These are phyloP conservation scores for Drechslera avenae DNA, from an alignment of 2,329 filamentous ascomycete species.

Conservation along the genomic window DNA sequence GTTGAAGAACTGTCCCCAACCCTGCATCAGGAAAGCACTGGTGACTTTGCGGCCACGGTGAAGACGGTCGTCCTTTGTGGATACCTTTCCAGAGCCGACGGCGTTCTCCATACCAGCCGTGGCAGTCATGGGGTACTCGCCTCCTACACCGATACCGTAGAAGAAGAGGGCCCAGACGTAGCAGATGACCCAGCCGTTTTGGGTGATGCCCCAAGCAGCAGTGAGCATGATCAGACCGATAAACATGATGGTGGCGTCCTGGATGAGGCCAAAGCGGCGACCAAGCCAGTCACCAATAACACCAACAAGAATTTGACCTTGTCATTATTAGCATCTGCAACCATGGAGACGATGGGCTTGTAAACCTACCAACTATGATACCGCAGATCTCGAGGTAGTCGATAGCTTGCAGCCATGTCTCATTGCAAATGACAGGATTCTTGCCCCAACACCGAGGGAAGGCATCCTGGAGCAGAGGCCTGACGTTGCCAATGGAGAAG, in stretches of 20 bases:
- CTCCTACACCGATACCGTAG: slow-evolving; percentile 75
- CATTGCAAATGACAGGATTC: slow-evolving; percentile 65
- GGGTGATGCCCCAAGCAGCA: slow-evolving; percentile 82
- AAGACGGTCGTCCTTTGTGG: slow-evolving; percentile 88
- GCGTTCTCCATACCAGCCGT: slow-evolving; percentile 94
- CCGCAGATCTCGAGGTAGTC: slow-evolving; percentile 92
- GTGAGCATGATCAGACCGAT: slow-evolving; percentile 89
- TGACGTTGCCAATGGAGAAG: slow-evolving; percentile 94
- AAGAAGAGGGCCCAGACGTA: slow-evolving; percentile 96
- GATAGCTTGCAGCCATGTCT: slow-evolving; percentile 81
- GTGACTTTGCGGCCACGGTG: slow-evolving; percentile 96
- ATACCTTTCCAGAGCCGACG: slow-evolving; percentile 82
- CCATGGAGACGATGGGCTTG: too few relatives aligned
- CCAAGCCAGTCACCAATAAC: slow-evolving; percentile 81
- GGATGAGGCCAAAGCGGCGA: slow-evolving; percentile 92
- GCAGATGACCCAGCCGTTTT: slow-evolving; percentile 96
- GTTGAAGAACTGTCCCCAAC: slow-evolving; percentile 96
- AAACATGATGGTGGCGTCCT: slow-evolving; percentile 95
- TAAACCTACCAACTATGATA: slow-evolving; percentile 73
- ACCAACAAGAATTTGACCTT: slow-evolving; percentile 77
- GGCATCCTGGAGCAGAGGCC: slow-evolving; percentile 75
- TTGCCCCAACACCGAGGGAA: slow-evolving; percentile 80
- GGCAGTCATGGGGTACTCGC: slow-evolving; percentile 96
- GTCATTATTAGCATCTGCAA: too few relatives aligned
- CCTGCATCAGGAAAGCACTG: slow-evolving; percentile 96